A percentile compares a stretch with the other conserved stretches of the same genome.
These are phyloP conservation scores for Cordyceps pruinosa DNA, from an alignment of 2,329 filamentous ascomycete species.

Conservation along the genomic window DNA sequence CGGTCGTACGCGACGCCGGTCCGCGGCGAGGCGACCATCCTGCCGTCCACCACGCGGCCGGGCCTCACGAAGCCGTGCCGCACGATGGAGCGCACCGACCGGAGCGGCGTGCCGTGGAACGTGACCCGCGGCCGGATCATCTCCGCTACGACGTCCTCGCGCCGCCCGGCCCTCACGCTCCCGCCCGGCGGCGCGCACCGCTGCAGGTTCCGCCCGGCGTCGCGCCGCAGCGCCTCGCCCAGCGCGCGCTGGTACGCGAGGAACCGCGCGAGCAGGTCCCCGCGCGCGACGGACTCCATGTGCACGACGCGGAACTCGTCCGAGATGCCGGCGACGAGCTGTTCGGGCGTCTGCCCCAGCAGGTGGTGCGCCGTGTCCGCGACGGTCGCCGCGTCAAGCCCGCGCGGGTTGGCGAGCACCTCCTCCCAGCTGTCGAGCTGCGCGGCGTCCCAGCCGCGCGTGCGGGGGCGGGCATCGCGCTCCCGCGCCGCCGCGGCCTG, in stretches of 20 bases:
- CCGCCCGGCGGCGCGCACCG: neutral
- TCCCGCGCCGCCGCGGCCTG: neutral
- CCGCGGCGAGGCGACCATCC: constrained; percentile 14
- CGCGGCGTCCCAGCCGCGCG: constrained; percentile 11
- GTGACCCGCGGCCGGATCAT: constrained; percentile 30
- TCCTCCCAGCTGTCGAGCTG: constrained; percentile 14
- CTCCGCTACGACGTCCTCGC: constrained; percentile 29
- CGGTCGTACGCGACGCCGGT: constrained; percentile 32
- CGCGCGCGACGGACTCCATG: constrained; percentile 32
- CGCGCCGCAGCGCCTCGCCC: constrained; percentile 18
- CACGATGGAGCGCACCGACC: constrained; percentile 34
- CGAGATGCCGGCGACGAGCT: constrained; percentile 27
- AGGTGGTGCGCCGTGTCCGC: constrained; percentile 24
- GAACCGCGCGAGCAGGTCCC: constrained; percentile 26
- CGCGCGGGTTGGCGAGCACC: constrained; percentile 15
- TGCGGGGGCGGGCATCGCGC: constrained; percentile 1
- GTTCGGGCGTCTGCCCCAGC: constrained; percentile 24
- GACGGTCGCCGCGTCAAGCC: constrained; percentile 17
- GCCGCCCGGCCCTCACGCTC: neutral
- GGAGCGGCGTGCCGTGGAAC: constrained; percentile 33
- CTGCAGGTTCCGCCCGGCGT: constrained; percentile 9
- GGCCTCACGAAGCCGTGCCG: constrained; percentile 37
- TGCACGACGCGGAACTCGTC: constrained; percentile 29
- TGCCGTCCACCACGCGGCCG: constrained; percentile 17
- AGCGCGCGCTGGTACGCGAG: constrained; percentile 21